Percentiles rank a stretch among this genome's conserved stretches.
These are phyloP conservation scores for Volvox reticuliferus DNA, from an alignment of 139 green algal species.

Conservation along the genomic window DNA sequence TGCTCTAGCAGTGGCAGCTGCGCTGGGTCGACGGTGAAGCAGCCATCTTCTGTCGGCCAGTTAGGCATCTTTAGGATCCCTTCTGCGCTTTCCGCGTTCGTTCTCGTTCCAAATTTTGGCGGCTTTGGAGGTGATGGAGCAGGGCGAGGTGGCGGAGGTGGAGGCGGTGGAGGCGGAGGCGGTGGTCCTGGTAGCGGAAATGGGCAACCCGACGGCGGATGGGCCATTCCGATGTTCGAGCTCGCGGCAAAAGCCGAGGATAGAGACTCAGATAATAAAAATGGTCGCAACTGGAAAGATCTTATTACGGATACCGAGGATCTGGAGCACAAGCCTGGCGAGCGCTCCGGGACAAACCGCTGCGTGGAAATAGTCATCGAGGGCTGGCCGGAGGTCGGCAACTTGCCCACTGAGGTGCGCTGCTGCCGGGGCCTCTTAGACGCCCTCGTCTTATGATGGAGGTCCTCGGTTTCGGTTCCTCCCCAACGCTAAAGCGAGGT, in stretches of 20 bases:
- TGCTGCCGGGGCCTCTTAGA: background rate
- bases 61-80: background rate
- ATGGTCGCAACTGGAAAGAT: conserved; percentile 47
- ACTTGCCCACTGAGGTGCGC: conserved; percentile 56
- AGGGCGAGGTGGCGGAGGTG: background rate
- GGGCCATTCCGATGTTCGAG: conserved; percentile 15
- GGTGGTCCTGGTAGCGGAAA: conserved; percentile 53
- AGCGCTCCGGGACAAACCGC: conserved; percentile 61
- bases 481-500: too few species aligned
- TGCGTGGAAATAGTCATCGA: conserved; percentile 76
- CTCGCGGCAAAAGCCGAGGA: conserved; percentile 18
- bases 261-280: background rate
- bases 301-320: conserved; percentile 53
- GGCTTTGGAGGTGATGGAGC: conserved; percentile 54
- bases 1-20: conserved; percentile 39
- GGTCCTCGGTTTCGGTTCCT: too few species aligned
- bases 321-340: conserved; percentile 26
- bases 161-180: conserved; percentile 50
- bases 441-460: too few species aligned
- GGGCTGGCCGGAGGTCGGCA: conserved; percentile 68
- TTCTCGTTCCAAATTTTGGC: conserved; percentile 29
- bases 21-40: background rate
- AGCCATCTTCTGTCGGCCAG: background rate
- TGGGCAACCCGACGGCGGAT: conserved; percentile 20
- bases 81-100: conserved; percentile 36